Evolutionary conservation across 805 yeast genomes (phyloP).

Genomic region (Metschnikowia shivogae): DNA sequence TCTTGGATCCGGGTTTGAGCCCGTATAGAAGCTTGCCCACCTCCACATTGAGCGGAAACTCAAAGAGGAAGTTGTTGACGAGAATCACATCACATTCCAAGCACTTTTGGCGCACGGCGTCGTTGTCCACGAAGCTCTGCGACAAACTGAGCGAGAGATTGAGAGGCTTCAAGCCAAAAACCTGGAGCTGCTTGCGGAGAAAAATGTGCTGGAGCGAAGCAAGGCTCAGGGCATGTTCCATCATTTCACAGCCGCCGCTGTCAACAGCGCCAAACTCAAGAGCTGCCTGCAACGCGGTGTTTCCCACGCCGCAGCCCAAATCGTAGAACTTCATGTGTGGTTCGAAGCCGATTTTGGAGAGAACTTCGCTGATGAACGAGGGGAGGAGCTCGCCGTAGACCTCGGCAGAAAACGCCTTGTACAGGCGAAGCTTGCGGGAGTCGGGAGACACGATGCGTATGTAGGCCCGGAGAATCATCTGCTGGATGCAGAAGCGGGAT

Average conservation of each 20-base stretch:
- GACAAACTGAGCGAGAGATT: constrained; percentile 53
- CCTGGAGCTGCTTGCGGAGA: constrained; percentile 50
- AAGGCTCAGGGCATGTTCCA: constrained; percentile 73
- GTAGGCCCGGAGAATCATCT: constrained; percentile 67
- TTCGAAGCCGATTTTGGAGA: constrained; percentile 53
- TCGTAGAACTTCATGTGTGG: constrained; percentile 67
- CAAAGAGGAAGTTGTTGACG: constrained; percentile 81
- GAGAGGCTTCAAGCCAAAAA: constrained; percentile 64
- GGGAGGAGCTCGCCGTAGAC: constrained; percentile 93
- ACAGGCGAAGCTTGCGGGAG: constrained; percentile 56
- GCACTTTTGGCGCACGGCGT: constrained; percentile 49
- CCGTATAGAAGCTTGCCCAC: constrained; percentile 64
- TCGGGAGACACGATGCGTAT: constrained; percentile 76
- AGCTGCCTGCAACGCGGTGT: constrained; percentile 85
- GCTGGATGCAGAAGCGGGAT: constrained; percentile 41
- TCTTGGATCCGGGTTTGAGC: constrained; percentile 67
- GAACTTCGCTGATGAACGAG: constrained; percentile 59
- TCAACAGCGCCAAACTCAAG: constrained; percentile 70
- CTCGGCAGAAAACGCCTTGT: constrained; percentile 83
- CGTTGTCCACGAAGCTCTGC: constrained; percentile 70
- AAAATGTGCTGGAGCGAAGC: constrained; percentile 59
- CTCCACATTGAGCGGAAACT: constrained; percentile 62
- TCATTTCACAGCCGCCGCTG: constrained; percentile 87
- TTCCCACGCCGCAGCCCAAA: constrained; percentile 93
- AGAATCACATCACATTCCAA: constrained; percentile 66